Conservation (phyloP, 129 eudicot genomes). For the Gnaphalium uliginosum region DNA sequence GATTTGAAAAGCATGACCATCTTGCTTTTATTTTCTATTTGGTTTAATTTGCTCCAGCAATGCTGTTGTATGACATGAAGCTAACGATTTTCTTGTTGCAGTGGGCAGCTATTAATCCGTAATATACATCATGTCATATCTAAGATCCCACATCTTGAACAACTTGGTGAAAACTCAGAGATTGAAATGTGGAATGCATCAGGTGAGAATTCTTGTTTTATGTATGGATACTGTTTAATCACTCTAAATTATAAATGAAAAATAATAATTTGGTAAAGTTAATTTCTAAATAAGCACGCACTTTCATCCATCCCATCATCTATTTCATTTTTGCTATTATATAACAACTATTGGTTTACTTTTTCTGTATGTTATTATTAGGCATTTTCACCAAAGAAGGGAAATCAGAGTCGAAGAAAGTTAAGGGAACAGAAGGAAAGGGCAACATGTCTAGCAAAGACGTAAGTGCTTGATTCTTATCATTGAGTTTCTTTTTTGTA, state of each 20-base stretch:
- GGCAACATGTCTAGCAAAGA: slow-evolving; percentile 38
- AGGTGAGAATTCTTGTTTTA: slow-evolving; percentile 42
- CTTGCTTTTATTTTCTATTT: background rate
- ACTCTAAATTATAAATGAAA: background rate
- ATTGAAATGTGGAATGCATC: slow-evolving; percentile 70
- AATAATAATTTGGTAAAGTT: slow-evolving; percentile 5
- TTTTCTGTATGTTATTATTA: slow-evolving; percentile 16
- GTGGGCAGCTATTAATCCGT: slow-evolving; percentile 58
- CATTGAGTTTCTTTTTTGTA: background rate
- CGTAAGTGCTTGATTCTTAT: slow-evolving; percentile 33
- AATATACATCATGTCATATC: slow-evolving; percentile 61
- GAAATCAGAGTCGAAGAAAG: slow-evolving; percentile 32
- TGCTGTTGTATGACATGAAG: slow-evolving; percentile 8
- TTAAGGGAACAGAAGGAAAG: slow-evolving; percentile 32
- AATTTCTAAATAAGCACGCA: background rate
- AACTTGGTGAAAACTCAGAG: slow-evolving; percentile 23
- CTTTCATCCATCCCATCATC: background rate
- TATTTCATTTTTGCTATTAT: background rate
- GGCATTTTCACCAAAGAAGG: slow-evolving; percentile 59
- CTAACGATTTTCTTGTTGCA: slow-evolving; percentile 33
- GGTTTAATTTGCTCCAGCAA: slow-evolving; percentile 16
- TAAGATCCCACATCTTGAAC: slow-evolving; percentile 48
- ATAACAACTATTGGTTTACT: background rate
- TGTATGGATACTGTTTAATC: background rate
- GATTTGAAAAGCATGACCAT: background rate